These are phyloP conservation scores for Wallacemonas sp. DNA, from an alignment of 208 protist species.

Conservation along the genomic window DNA sequence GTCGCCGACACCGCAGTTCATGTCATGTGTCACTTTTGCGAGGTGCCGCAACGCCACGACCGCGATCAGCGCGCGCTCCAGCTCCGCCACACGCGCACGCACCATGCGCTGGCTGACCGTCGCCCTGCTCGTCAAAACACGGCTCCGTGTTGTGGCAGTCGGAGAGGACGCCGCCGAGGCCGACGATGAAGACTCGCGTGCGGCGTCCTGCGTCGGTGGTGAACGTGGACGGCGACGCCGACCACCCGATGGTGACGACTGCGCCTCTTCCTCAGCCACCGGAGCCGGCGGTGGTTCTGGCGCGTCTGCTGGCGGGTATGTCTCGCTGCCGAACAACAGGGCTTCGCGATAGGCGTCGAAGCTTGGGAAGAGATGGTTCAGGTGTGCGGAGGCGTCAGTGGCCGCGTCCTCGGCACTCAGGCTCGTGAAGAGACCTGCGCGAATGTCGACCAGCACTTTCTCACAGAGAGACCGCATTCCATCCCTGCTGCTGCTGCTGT, in stretches of 20 bases:
- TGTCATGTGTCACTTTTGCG: neutral
- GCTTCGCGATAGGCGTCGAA: neutral
- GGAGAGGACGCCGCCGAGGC: neutral
- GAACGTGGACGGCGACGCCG: no score
- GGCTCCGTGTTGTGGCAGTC: neutral
- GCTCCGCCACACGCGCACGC: neutral
- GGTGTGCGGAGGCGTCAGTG: neutral
- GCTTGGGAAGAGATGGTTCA: neutral
- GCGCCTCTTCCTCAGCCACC: no score
- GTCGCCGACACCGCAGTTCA: no score
- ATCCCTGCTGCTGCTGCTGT: neutral
- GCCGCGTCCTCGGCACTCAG: neutral
- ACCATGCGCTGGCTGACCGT: neutral
- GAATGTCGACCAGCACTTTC: slow-evolving; percentile 22
- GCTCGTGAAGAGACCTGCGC: slow-evolving; percentile 12
- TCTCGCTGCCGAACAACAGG: no score
- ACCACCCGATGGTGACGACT: no score
- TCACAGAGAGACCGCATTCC: neutral
- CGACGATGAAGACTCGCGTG: no score
- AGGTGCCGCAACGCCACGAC: slow-evolving; percentile 1
- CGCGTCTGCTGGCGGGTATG: no score
- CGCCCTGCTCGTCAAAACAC: neutral
- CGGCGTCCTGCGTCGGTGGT: no score
- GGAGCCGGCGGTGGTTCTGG: no score
- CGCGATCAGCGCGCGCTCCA: neutral